Evolutionary conservation across 495 filamentous ascomycete genomes (phyloP).

Genomic region (Penicillium roqueforti): DNA sequence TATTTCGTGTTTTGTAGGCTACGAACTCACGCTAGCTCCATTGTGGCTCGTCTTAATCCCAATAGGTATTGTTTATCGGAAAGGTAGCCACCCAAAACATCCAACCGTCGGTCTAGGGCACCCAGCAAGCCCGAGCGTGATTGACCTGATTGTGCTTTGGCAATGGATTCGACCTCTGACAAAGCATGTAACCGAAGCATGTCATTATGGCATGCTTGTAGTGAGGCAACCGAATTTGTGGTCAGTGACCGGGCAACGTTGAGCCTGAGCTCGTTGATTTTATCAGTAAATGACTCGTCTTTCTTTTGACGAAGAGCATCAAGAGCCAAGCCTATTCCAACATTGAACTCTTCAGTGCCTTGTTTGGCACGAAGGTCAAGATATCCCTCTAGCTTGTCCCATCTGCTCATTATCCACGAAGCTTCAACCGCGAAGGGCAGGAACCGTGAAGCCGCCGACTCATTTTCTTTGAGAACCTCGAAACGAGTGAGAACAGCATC

Average conservation of each 20-base stretch:
- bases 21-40: constrained; percentile 58
- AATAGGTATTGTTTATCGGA: constrained; percentile 92
- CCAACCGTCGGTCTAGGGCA: constrained; percentile 68
- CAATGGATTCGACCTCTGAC: constrained; percentile 80
- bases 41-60: constrained; percentile 78
- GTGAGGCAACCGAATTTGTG: constrained; percentile 65
- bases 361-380: constrained; percentile 48
- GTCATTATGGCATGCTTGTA: constrained; percentile 74
- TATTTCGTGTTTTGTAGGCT: neutral
- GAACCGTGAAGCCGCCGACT: constrained; percentile 51
- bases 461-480: constrained; percentile 63
- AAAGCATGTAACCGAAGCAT: constrained; percentile 83
- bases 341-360: constrained; percentile 72
- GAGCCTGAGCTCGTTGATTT: constrained; percentile 61
- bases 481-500: constrained; percentile 81
- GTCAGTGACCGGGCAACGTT: constrained; percentile 70
- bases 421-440: constrained; percentile 84
- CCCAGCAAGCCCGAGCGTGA: constrained; percentile 44
- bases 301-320: constrained; percentile 57
- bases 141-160: constrained; percentile 39
- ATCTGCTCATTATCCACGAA: constrained; percentile 81
- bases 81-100: constrained; percentile 79
- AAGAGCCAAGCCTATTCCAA: constrained; percentile 71
- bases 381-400: constrained; percentile 69
- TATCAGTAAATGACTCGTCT: constrained; percentile 50